A percentile compares a stretch with the other conserved stretches of the same genome.
phyloP scores from a whole-genome alignment of 169 alveolate species.

The Babesia gibsoni region DNA sequence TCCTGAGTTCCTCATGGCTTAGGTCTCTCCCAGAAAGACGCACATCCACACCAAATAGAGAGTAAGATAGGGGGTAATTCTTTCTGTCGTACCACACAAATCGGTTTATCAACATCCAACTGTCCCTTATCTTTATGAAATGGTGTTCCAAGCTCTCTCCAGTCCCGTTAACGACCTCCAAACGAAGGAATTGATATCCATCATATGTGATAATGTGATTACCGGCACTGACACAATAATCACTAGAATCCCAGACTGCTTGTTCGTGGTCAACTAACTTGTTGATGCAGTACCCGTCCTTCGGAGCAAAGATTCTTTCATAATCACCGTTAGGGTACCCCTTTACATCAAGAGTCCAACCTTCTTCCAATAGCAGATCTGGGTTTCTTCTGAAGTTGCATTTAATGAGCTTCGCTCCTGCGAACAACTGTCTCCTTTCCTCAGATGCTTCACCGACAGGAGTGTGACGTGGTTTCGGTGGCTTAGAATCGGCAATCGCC shows the following conservation, averaged over 20 bases:
- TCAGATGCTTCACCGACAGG: background rate
- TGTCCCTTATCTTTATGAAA: background rate
- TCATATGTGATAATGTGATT: background rate
- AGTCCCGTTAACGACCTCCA: background rate
- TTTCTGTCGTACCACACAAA: too few relatives aligned
- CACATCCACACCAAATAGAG: background rate
- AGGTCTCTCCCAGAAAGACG: background rate
- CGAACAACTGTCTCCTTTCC: background rate
- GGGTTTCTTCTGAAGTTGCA: slow-evolving; percentile 15
- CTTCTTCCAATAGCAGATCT: background rate
- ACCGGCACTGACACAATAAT: background rate
- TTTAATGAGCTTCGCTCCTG: background rate
- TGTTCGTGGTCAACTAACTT: background rate
- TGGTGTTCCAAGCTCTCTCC: slow-evolving; percentile 5
- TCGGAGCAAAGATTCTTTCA: background rate
- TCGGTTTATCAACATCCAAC: background rate
- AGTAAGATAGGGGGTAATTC: background rate
- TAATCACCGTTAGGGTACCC: background rate
- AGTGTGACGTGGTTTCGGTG: background rate
- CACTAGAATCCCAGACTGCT: slow-evolving; percentile 9
- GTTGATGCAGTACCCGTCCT: background rate
- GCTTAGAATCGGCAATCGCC: background rate
- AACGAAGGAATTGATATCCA: slow-evolving; percentile 1
- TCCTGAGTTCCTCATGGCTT: background rate
- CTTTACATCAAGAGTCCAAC: background rate